These are phyloP conservation scores for Suillus fuscotomentosus DNA, from an alignment of 768 basidiomycete genomes.

Conservation along the genomic window DNA sequence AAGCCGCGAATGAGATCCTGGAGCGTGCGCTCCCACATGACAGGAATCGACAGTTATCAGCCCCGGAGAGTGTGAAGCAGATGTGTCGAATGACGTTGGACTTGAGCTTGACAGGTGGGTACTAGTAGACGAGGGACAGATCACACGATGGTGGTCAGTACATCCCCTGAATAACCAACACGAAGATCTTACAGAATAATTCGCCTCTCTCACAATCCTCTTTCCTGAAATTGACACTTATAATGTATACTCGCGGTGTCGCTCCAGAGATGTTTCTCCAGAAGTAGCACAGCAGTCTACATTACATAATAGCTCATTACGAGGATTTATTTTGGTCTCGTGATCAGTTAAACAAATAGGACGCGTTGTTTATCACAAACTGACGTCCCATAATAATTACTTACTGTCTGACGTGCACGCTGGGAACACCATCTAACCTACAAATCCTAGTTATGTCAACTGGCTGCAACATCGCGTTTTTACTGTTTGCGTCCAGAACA, in stretches of 20 bases:
- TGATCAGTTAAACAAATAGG: neutral
- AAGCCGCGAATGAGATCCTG: constrained; percentile 95
- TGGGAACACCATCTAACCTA: neutral
- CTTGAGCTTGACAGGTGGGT: neutral
- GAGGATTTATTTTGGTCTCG: neutral
- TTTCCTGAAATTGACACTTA: neutral
- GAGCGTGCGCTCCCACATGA: constrained; percentile 95
- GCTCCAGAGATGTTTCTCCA: neutral
- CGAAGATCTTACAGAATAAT: neutral
- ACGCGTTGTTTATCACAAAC: neutral
- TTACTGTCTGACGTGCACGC: neutral
- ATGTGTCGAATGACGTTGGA: neutral
- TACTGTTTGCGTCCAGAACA: constrained; percentile 52
- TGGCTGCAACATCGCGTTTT: constrained; percentile 78
- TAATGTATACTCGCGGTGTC: neutral
- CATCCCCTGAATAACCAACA: neutral
- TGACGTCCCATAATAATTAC: too few relatives aligned
- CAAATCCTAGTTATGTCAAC: constrained; percentile 62
- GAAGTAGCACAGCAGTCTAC: neutral
- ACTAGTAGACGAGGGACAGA: neutral
- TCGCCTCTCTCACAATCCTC: too few relatives aligned
- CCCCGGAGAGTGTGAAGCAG: neutral
- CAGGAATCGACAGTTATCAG: neutral
- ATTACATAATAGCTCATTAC: neutral
- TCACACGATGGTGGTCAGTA: neutral